Conservation (phyloP, 2,329 filamentous ascomycete species). For the Neoascochyta sp. region DNA sequence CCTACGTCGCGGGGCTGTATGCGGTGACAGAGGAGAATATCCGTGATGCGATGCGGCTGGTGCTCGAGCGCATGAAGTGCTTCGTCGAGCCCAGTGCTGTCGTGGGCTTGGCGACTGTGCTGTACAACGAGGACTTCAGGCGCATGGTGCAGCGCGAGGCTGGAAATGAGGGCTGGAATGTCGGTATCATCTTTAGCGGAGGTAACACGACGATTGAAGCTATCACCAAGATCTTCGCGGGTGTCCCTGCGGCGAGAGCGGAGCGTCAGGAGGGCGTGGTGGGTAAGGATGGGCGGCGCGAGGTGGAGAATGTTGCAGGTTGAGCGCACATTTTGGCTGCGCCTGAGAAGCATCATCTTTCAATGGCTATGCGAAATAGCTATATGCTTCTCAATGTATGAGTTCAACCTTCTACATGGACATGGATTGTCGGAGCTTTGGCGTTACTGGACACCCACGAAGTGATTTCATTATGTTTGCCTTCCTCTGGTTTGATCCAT, state of each 20-base stretch:
- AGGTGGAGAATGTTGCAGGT: constrained; percentile 48
- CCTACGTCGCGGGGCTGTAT: constrained; percentile 68
- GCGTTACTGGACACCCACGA: too few species aligned
- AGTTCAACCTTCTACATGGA: too few species aligned
- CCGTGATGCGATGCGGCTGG: constrained; percentile 67
- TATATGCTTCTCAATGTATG: too few species aligned
- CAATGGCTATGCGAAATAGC: too few species aligned
- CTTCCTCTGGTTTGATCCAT: too few species aligned
- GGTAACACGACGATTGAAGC: constrained; percentile 63
- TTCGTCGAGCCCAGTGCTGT: constrained; percentile 85
- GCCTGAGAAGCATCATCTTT: too few species aligned
- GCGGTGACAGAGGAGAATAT: constrained; percentile 81
- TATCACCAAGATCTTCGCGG: constrained; percentile 53
- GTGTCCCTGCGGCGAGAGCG: constrained; percentile 20
- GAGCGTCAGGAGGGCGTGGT: constrained; percentile 42
- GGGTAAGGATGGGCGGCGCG: constrained; percentile 40
- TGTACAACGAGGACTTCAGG: constrained; percentile 80
- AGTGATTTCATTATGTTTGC: too few species aligned
- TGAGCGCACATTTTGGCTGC: too few species aligned
- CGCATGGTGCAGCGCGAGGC: constrained; percentile 64
- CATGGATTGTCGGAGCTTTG: too few species aligned
- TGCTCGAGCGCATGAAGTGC: constrained; percentile 84
- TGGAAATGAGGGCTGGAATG: constrained; percentile 70
- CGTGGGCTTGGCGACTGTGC: constrained; percentile 75
- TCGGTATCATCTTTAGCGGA: constrained; percentile 60